Percentiles rank a stretch among this genome's conserved stretches.
These are phyloP conservation scores for Clarireedia homoeocarpa DNA, from an alignment of 2,329 filamentous ascomycete species.

Conservation along the genomic window DNA sequence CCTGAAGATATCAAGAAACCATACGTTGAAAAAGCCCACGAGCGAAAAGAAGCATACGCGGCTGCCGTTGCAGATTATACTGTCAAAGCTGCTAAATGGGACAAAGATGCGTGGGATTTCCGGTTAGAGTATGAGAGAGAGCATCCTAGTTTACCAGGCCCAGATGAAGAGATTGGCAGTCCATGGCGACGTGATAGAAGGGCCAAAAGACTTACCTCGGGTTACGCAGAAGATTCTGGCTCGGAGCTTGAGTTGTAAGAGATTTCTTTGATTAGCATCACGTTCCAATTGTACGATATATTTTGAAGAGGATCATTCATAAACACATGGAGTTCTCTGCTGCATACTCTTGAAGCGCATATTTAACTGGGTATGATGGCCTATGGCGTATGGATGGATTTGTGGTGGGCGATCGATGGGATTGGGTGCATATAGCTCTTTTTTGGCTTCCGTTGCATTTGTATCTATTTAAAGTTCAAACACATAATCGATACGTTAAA, in stretches of 20 bases:
- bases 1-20: conserved; percentile 63
- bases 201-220: conserved; percentile 27
- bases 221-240: conserved; percentile 28
- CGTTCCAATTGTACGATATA: conserved; percentile 12
- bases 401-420: neutral
- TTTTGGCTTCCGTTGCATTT: neutral
- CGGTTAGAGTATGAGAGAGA: conserved; percentile 44
- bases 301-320: conserved; percentile 1
- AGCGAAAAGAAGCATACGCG: conserved; percentile 59
- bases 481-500: neutral
- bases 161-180: conserved; percentile 26
- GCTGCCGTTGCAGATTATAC: conserved; percentile 52
- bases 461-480: neutral
- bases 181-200: conserved; percentile 26
- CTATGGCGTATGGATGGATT: conserved; percentile 8
- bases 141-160: conserved; percentile 39
- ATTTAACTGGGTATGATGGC: neutral
- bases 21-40: conserved; percentile 66
- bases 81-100: conserved; percentile 61
- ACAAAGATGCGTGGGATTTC: conserved; percentile 52
- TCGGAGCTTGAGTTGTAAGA: conserved; percentile 21
- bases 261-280: conserved; percentile 6
- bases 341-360: conserved; percentile 8
- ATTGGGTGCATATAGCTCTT: conserved; percentile 7
- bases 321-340: conserved; percentile 2